Percentiles rank a stretch among this genome's conserved stretches.
Evolutionary conservation across 2,329 filamentous ascomycete genomes (phyloP).

Genomic region (Rutstroemia sp.): DNA sequence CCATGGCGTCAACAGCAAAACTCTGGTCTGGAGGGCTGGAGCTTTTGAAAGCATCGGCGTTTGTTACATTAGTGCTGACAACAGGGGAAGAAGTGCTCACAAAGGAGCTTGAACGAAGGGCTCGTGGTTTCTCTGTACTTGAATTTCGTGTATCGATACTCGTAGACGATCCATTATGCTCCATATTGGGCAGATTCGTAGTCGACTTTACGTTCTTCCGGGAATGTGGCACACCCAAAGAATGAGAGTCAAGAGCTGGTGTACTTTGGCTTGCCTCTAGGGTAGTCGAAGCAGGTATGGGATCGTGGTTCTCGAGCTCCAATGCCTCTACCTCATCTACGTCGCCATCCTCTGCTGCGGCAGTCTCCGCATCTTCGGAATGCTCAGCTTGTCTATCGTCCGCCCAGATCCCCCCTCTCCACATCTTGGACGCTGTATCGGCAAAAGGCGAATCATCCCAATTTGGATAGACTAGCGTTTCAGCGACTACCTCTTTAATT

Average conservation of each 20-base stretch:
- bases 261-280: slow-evolving; percentile 50
- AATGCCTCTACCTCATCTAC: slow-evolving; percentile 34
- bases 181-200: slow-evolving; percentile 19
- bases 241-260: slow-evolving; percentile 36
- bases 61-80: slow-evolving; percentile 58
- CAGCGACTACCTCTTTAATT: slow-evolving; percentile 88
- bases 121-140: slow-evolving; percentile 40
- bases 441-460: slow-evolving; percentile 96
- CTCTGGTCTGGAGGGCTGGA: slow-evolving; percentile 47
- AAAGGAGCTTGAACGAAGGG: slow-evolving; percentile 55
- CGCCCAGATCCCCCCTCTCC: slow-evolving; percentile 78
- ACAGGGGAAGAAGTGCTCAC: slow-evolving; percentile 55
- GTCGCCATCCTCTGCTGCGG: slow-evolving; percentile 38
- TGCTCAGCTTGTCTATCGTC: slow-evolving; percentile 42
- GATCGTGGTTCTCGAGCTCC: slow-evolving; percentile 31
- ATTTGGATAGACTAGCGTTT: slow-evolving; percentile 85
- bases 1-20: slow-evolving; percentile 57
- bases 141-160: slow-evolving; percentile 40
- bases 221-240: slow-evolving; percentile 41
- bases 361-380: slow-evolving; percentile 32
- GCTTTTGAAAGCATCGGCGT: slow-evolving; percentile 56
- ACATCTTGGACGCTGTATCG: slow-evolving; percentile 67
- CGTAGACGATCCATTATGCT: slow-evolving; percentile 39
- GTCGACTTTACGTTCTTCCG: slow-evolving; percentile 34
- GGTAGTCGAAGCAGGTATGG: slow-evolving; percentile 31